A percentile compares a stretch with the other conserved stretches of the same genome.
Conservation (phyloP, 148 eudicot genomes). For the Rhododendron williamsianum region DNA sequence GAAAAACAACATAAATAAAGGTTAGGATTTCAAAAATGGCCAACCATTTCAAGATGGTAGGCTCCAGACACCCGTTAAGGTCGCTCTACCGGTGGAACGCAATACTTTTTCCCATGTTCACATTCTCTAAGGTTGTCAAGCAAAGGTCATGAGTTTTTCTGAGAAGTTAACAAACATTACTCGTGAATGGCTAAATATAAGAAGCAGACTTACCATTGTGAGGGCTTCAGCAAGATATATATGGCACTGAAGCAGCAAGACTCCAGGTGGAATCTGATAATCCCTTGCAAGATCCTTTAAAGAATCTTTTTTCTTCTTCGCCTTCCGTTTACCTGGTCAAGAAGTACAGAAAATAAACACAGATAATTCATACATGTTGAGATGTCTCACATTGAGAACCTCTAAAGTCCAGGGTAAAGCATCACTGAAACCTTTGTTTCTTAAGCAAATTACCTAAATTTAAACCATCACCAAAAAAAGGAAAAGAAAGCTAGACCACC, state of each 20-base stretch:
- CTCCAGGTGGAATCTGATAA: constrained; percentile 60
- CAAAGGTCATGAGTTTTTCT: not conserved
- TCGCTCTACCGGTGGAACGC: not conserved
- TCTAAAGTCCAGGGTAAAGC: not conserved
- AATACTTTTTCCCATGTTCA: not conserved
- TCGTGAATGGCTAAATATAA: not conserved
- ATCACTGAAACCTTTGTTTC: not conserved
- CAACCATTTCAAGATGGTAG: not conserved
- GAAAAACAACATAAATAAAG: not conserved
- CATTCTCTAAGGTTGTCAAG: not conserved
- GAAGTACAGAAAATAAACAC: constrained; percentile 1
- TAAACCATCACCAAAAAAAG: not conserved
- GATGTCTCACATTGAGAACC: constrained; percentile 9
- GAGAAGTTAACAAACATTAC: not conserved
- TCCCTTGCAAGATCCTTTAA: constrained; percentile 61
- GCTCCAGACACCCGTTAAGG: constrained; percentile 8
- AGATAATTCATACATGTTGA: not conserved
- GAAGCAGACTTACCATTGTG: constrained; percentile 48
- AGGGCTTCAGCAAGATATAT: constrained; percentile 91
- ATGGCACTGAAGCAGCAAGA: constrained; percentile 80
- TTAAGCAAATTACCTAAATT: not conserved
- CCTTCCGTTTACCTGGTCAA: constrained; percentile 65
- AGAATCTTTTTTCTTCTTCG: constrained; percentile 78
- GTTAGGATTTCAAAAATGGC: not conserved
- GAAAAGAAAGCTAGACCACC: constrained; percentile 11